Percentiles rank a stretch among this genome's conserved stretches.
phyloP scores from a whole-genome alignment of 495 filamentous ascomycete species.

The Aspergillus leporis region DNA sequence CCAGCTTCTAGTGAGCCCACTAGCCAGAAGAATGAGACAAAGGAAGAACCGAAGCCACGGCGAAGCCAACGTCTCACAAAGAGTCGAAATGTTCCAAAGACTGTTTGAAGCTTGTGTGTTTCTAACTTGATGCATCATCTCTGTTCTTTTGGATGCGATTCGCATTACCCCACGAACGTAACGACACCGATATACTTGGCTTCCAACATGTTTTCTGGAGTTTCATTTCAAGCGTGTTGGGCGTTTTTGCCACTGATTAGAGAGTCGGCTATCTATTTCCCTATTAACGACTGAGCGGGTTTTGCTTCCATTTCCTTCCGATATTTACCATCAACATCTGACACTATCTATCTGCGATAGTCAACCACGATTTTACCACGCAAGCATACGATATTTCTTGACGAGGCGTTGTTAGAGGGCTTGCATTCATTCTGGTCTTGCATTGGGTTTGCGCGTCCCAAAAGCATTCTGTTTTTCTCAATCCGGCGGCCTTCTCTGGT shows the following conservation, averaged over 20 bases:
- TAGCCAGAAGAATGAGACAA: conserved; percentile 20
- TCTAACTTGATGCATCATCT: background rate
- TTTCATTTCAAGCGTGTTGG: conserved; percentile 23
- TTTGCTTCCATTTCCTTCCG: conserved; percentile 9
- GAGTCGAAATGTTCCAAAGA: conserved; percentile 18
- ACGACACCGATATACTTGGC: conserved; percentile 10
- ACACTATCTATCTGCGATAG: conserved; percentile 5
- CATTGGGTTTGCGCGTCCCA: conserved; percentile 8
- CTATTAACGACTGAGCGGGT: conserved; percentile 17
- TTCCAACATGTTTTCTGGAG: background rate
- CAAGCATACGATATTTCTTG: conserved; percentile 15
- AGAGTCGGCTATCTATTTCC: conserved; percentile 12
- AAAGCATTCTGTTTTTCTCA: conserved; percentile 1
- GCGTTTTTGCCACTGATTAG: conserved; percentile 6
- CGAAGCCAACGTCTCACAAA: conserved; percentile 24
- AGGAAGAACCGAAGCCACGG: conserved; percentile 19
- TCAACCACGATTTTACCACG: conserved; percentile 7
- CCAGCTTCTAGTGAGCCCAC: conserved; percentile 13
- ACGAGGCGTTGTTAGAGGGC: conserved; percentile 11
- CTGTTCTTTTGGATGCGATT: conserved; percentile 2
- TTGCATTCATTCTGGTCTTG: conserved; percentile 11
- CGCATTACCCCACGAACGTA: conserved; percentile 7
- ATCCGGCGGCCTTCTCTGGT: conserved; percentile 5
- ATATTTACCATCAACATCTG: conserved; percentile 14
- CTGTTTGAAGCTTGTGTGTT: conserved; percentile 2